Evolutionary conservation across 75 land plant genomes (phyloP), one percentile per base, ranked within the genome.

Genomic region (Pinus taeda): DNA sequence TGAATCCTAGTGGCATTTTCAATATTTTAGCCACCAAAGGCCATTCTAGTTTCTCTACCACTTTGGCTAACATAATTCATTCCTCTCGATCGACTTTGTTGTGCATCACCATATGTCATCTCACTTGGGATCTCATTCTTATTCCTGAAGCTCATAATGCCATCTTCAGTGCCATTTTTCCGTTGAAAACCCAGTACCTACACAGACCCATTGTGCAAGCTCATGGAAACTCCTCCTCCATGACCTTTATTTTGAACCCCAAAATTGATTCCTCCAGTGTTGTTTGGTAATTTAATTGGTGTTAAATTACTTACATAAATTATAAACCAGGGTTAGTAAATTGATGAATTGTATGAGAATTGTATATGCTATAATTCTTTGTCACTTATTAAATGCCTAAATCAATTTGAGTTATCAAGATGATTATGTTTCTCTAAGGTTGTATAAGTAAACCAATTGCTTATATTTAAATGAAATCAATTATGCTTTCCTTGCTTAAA

Each of bases 131-230:
- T 58, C 11, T 42, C 21, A 56, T 56, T 42, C 74, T 73, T 58
- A 26, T 22, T 56, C 74, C 74, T 73, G 29, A 55, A 73, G 53
- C 18, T 73, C 36, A 73, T 42, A 73, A 73, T 53, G 58, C 58
- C 57, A 73, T 73, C 58, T 22, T 18, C 74, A 9, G 57, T 4
- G 14, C 57, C 33, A 73, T 73, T 73, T 53, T 56, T 58, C 74
- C 74, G 56, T 22, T 73, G 58, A 73, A 56, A 73, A 73, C 74
- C 58, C 6, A 73, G 1, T 21, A 73, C 58, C 53, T 73, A 58
- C 74, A 73, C 74, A 56, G 74, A 73, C 58, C 62, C 62, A 26
- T 73, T 73, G 53, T 73, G 57, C 74, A 73, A 56, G 20, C 57
- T 29, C 74, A 69, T 69, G 17, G 49, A 49, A 39, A 69, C 71